These are phyloP conservation scores for Cyclotella kingstonii DNA, from an alignment of 108 stramenopile species.

Conservation along the genomic window DNA sequence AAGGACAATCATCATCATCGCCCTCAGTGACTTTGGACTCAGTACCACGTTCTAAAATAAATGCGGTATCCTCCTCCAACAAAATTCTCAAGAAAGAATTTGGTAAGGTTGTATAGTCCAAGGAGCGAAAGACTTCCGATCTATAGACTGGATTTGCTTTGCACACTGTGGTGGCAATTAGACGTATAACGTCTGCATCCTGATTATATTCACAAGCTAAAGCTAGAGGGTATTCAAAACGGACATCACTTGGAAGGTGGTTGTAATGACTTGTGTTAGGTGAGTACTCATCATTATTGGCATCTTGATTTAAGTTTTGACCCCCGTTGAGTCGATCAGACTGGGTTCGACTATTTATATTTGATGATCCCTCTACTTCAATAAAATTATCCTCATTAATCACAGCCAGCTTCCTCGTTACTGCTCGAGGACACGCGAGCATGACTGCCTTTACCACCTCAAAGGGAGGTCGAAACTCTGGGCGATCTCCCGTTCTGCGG, in stretches of 20 bases:
- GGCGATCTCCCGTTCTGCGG: slow-evolving; percentile 4
- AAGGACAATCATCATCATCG: slow-evolving; percentile 38
- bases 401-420: slow-evolving; percentile 39
- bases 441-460: slow-evolving; percentile 63
- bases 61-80: slow-evolving; percentile 33
- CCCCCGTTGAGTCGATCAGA: background rate
- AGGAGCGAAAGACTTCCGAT: slow-evolving; percentile 30
- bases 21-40: slow-evolving; percentile 40
- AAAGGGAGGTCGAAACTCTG: slow-evolving; percentile 47
- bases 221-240: slow-evolving; percentile 39
- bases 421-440: slow-evolving; percentile 54
- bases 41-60: slow-evolving; percentile 31
- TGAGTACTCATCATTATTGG: background rate
- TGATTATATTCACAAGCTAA: slow-evolving; percentile 34
- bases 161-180: slow-evolving; percentile 15
- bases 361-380: background rate
- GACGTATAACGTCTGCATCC: slow-evolving; percentile 11
- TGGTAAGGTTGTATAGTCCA: slow-evolving; percentile 25
- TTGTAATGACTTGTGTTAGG: no score
- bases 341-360: background rate
- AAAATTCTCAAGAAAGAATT: slow-evolving; percentile 29
- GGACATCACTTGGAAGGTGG: slow-evolving; percentile 28
- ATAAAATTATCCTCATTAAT: slow-evolving; percentile 29
- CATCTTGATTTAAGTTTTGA: background rate
- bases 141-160: slow-evolving; percentile 18